Base-by-base conservation (phyloP, 2,329 filamentous ascomycete species). In the Hymenoscyphus repandus region DNA sequence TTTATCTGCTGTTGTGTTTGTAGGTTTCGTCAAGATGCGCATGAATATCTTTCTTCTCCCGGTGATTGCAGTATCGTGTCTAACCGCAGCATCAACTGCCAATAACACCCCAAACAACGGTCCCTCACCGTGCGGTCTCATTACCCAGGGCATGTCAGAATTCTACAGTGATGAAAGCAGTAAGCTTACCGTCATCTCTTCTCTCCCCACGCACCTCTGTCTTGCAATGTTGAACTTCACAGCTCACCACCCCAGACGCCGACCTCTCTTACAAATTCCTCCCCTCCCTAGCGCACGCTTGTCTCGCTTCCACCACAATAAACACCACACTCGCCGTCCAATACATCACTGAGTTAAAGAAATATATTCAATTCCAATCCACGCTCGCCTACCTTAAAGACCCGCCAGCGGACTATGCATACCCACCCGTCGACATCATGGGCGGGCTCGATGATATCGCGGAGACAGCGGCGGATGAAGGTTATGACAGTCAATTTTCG, bases 311-410 rank as follows among this genome's bases (percentile, higher is more conserved):
- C 2, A 46, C 42, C 2, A 39, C 32, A 11, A 51, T 55, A 31
- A 27, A 55, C 47, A 47, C 33, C 18, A 27, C 18, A 9, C 43
- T 49, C 2, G 49, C 49, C 13, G 18, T 30, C 7, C 17, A 17
- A 9, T 55, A 46, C 33, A 13, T 52, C 7, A 20, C 11, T 2
- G 45, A 55, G 15, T 30, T 52, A 5, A 52, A 45, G 18, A 49
- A 51, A 40, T 55, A 44, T 18, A 20, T 45, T 6, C 27, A 51
- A 37, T 55, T 55, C 17, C 42, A 49, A 37, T 46, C 45, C 13
- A 52, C 52, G 10, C 22, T 51, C 5, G 45, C 45, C 6, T 55
- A 55, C 27, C 44, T 55, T 15, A 52, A 55, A 44, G 36, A 47
- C 12, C 53, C 53, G 9, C 50, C 53, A 34, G 22, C 32, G 22